Percentiles rank a stretch among this genome's conserved stretches.
Evolutionary conservation across 2,329 filamentous ascomycete species (phyloP).

Genomic region (Neurospora crassa): DNA sequence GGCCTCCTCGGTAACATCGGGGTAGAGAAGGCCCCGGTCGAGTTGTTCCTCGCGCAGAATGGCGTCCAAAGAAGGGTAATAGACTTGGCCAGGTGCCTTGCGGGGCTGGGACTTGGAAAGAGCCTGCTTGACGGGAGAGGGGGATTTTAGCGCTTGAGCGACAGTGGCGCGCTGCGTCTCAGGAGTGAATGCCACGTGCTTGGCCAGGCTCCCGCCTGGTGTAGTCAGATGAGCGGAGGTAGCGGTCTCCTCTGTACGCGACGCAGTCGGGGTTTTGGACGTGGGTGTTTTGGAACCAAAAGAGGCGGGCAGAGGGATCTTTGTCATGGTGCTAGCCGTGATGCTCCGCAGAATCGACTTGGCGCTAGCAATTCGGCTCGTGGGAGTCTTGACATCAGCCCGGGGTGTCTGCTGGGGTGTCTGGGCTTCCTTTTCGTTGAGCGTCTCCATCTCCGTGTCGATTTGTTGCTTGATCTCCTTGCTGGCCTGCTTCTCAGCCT

Average conservation of each 20-base stretch:
- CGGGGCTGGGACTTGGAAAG: constrained; percentile 29
- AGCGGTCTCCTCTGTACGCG: constrained; percentile 40
- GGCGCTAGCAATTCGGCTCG: constrained; percentile 42
- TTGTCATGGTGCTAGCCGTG: constrained; percentile 26
- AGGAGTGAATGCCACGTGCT: constrained; percentile 74
- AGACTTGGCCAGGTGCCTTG: constrained; percentile 19
- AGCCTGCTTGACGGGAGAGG: constrained; percentile 44
- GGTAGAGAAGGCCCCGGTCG: constrained; percentile 18
- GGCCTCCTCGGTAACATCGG: constrained; percentile 16
- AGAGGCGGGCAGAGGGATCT: constrained; percentile 36
- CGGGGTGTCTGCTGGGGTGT: constrained; percentile 13
- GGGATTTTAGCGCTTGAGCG: constrained; percentile 34
- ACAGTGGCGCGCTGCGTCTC: constrained; percentile 46
- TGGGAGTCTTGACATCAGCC: constrained; percentile 35
- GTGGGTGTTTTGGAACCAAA: constrained; percentile 37
- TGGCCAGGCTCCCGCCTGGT: constrained; percentile 55
- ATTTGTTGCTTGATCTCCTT: constrained; percentile 6
- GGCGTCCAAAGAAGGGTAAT: constrained; percentile 25
- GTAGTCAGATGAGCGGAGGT: constrained; percentile 49
- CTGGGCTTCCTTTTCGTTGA: constrained; percentile 22
- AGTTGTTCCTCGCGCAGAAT: constrained; percentile 19
- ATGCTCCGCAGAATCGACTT: constrained; percentile 46
- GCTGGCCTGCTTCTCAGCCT: constrained; percentile 10
- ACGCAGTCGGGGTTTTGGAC: constrained; percentile 38
- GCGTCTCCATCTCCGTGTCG: constrained; percentile 6